phyloP scores from a whole-genome alignment of 2,329 filamentous ascomycete species.

The Ophiostoma quercus region DNA sequence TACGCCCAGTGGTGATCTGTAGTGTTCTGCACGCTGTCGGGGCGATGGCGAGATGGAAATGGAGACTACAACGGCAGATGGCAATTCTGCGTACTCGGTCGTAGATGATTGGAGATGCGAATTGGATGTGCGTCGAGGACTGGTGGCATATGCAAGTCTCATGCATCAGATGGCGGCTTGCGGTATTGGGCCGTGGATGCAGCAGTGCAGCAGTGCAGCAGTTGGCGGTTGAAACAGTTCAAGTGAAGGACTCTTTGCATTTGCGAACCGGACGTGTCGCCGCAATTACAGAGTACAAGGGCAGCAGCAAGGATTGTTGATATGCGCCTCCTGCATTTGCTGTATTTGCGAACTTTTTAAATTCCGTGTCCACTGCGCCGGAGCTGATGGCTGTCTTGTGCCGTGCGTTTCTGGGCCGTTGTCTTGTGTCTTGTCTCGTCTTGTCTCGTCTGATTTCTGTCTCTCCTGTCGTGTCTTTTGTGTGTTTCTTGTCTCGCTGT shows the following conservation, averaged over 20 bases:
- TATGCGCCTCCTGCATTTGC: conserved; percentile 3
- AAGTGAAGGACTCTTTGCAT: not conserved
- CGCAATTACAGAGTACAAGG: not conserved
- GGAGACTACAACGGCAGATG: not conserved
- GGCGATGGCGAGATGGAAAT: not conserved
- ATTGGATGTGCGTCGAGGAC: conserved; percentile 6
- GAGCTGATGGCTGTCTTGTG: not conserved
- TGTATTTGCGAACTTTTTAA: not conserved
- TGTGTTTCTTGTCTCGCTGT: too few relatives aligned
- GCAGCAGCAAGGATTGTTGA: not conserved
- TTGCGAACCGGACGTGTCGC: not conserved
- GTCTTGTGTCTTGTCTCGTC: not conserved
- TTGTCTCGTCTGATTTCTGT: not conserved
- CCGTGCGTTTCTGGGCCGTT: not conserved
- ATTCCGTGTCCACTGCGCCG: not conserved
- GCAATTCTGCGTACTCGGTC: not conserved
- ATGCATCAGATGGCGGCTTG: not conserved
- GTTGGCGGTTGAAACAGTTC: not conserved
- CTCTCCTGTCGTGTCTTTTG: not conserved
- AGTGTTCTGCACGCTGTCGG: not conserved
- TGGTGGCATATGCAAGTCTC: conserved; percentile 8
- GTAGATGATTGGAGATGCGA: conserved; percentile 3
- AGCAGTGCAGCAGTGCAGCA: too few relatives aligned
- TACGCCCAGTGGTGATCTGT: not conserved
- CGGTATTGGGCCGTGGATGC: not conserved